Base-by-base conservation (phyloP, 495 filamentous ascomycete species). In the Aeminium ludgeri region DNA sequence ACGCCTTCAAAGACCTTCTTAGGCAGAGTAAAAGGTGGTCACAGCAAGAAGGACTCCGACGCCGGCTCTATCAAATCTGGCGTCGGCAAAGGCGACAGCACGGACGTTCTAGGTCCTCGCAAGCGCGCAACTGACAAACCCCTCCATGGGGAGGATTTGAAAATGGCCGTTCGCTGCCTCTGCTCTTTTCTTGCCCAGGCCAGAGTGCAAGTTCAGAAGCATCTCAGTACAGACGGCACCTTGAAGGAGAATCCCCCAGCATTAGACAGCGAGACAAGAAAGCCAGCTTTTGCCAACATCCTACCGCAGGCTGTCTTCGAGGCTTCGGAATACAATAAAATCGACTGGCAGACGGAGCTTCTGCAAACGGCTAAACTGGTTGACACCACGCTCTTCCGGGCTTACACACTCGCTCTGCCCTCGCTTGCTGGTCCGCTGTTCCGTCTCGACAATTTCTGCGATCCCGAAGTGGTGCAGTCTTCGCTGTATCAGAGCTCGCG, bases 401-500 rank as follows among this genome's bases (percentile, higher is more conserved):
- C 82, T 1, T 86, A 89, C 54, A 95, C 96, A 82, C 83, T 82
- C 46, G 81, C 77, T 4, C 78, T 74, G 10, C 89, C 89, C 4
- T 73, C 79, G 1, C 66, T 96, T 0, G 86, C 83, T 20, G 83
- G 81, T 0, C 81, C 86, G 2, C 72, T 99, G 0, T 94, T 99
- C 61, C 84, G 91, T 11, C 84, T 96, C 36, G 78, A 84, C 55
- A 99, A 99, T 56, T 95, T 93, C 58, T 95, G 89, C 51, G 87
- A 96, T 48, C 87, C 89, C 0, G 80, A 82, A 20, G 89, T 99
- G 1, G 86, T 99, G 19, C 87, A 91, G 56, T 81, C 95, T 58
- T 77, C 82, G 45, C 67, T 99, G 7, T 75, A 91, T 43, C 85
- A 93, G 55, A 80, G 76, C 38, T 79, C 81, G 31, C 80, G 86